Percentiles rank a stretch among this genome's conserved stretches.
phyloP scores from a whole-genome alignment of 2,329 filamentous ascomycete genomes.

The Curvularia lunata region DNA sequence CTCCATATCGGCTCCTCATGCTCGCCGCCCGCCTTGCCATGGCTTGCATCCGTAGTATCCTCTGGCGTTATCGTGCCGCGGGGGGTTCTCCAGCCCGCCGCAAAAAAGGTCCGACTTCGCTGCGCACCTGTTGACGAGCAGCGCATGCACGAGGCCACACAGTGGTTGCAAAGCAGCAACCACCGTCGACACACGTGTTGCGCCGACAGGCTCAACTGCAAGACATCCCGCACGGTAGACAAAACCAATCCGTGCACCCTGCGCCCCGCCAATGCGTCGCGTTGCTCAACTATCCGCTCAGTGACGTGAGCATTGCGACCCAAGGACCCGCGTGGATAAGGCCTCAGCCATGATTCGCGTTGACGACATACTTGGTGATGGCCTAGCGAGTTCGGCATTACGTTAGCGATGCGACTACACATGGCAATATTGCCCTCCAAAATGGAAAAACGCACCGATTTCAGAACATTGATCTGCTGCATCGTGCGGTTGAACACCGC shows the following conservation, averaged over 20 bases:
- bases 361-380: slow-evolving; percentile 50
- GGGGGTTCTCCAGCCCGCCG: slow-evolving; percentile 25
- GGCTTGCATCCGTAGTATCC: slow-evolving; percentile 28
- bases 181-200: slow-evolving; percentile 20
- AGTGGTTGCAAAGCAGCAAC: slow-evolving; percentile 1
- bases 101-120: slow-evolving; percentile 39
- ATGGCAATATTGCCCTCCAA: slow-evolving; percentile 12
- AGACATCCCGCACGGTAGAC: slow-evolving; percentile 15
- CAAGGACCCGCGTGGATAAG: slow-evolving; percentile 33
- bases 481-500: slow-evolving; percentile 83
- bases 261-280: not conserved
- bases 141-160: not conserved
- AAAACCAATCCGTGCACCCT: slow-evolving; percentile 1
- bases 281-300: not conserved
- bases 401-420: slow-evolving; percentile 28
- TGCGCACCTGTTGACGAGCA: slow-evolving; percentile 10
- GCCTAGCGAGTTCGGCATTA: slow-evolving; percentile 35
- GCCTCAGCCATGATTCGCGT: slow-evolving; percentile 47
- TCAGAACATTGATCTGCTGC: slow-evolving; percentile 71
- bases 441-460: slow-evolving; percentile 52
- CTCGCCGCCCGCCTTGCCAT: slow-evolving; percentile 36
- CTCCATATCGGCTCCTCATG: slow-evolving; percentile 16
- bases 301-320: slow-evolving; percentile 13
- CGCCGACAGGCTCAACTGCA: slow-evolving; percentile 11
- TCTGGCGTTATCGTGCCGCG: slow-evolving; percentile 45